Percentiles rank a stretch among this genome's conserved stretches.
Evolutionary conservation across 2,329 filamentous ascomycete species (phyloP).

Genomic region (Herpotrichia juniperi): DNA sequence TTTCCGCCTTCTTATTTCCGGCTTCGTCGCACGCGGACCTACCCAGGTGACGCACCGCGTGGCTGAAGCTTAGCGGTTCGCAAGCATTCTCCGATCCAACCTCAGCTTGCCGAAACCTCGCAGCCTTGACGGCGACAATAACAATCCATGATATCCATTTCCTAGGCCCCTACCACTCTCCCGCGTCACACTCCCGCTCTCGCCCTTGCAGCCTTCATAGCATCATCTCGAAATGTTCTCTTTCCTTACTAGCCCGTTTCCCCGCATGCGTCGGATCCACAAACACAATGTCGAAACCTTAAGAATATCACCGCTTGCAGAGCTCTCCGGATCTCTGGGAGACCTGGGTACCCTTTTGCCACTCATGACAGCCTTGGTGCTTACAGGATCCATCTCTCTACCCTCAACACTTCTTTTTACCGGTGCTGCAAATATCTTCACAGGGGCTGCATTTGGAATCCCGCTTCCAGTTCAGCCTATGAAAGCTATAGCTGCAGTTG

Average conservation of each 20-base stretch:
- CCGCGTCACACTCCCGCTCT: background rate
- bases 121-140: background rate
- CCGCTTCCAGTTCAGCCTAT: constrained; percentile 90
- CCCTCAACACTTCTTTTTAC: constrained; percentile 87
- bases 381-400: constrained; percentile 79
- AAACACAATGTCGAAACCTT: constrained; percentile 63
- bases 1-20: background rate
- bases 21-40: background rate
- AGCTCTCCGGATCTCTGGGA: constrained; percentile 87
- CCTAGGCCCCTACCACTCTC: background rate
- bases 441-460: constrained; percentile 82
- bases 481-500: constrained; percentile 89
- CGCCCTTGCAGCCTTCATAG: background rate
- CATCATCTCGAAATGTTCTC: constrained; percentile 20
- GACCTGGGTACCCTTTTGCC: constrained; percentile 90
- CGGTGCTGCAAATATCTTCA: constrained; percentile 83
- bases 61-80: background rate
- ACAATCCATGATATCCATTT: background rate
- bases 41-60: background rate
- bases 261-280: constrained; percentile 34
- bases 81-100: background rate
- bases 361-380: constrained; percentile 82
- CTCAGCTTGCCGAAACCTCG: too few relatives aligned
- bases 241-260: constrained; percentile 26
- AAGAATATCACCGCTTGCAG: constrained; percentile 64